A percentile compares a stretch with the other conserved stretches of the same genome.
phyloP scores from a whole-genome alignment of 768 basidiomycete genomes.

The Roridomyces roridus region DNA sequence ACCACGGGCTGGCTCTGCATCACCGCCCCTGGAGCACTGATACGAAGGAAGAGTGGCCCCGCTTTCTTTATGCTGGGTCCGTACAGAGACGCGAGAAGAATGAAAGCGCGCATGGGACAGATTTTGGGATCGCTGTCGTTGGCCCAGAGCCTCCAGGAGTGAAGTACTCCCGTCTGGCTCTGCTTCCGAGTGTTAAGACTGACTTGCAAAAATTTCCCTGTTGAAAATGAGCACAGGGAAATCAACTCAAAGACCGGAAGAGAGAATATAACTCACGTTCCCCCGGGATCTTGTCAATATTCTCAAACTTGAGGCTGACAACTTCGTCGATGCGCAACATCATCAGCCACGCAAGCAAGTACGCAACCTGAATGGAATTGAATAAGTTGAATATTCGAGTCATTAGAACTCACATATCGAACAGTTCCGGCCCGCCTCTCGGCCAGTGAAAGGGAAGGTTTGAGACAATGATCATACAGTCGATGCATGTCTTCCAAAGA shows the following conservation, averaged over 20 bases:
- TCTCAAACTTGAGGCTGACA: constrained; percentile 19
- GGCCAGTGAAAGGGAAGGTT: not conserved
- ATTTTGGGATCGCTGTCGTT: constrained; percentile 26
- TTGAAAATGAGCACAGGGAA: too few relatives aligned
- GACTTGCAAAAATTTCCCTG: constrained; percentile 2
- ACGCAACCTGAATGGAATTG: constrained; percentile 1
- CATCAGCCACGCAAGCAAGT: constrained; percentile 27
- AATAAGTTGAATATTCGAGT: not conserved
- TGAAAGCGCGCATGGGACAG: constrained; percentile 25
- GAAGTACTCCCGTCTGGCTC: constrained; percentile 23
- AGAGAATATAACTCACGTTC: too few relatives aligned
- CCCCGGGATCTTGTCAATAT: constrained; percentile 22
- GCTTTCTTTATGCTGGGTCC: not conserved
- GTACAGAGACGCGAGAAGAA: constrained; percentile 20
- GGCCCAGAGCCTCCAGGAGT: constrained; percentile 22
- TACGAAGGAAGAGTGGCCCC: constrained; percentile 20
- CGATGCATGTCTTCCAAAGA: constrained; percentile 23
- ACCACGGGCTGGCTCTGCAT: too few relatives aligned
- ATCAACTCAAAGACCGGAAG: not conserved
- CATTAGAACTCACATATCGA: not conserved
- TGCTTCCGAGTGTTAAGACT: constrained; percentile 16
- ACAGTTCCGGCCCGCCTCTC: constrained; percentile 1
- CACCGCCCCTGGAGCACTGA: not conserved
- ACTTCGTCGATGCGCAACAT: constrained; percentile 25
- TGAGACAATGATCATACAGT: constrained; percentile 22